phyloP scores from a whole-genome alignment of 768 basidiomycete species.

The Tulasnella sp. region DNA sequence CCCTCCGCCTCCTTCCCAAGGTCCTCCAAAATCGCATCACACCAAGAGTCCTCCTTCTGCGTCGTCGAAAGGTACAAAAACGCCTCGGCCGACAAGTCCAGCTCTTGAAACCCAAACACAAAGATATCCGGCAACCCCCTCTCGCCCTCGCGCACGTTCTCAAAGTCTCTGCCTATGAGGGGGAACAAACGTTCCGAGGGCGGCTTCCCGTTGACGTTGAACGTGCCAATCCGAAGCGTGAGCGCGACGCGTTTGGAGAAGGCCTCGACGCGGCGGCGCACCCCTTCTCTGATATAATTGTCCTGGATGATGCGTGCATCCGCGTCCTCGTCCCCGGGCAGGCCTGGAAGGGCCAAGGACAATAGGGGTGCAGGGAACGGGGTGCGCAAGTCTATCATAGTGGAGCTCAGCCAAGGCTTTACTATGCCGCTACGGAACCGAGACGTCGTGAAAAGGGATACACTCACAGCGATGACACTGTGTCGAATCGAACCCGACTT shows the following conservation, averaged over 20 bases:
- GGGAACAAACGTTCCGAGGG: slow-evolving; percentile 59
- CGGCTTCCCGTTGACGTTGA: slow-evolving; percentile 71
- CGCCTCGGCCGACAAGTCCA: slow-evolving; percentile 68
- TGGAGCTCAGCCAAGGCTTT: background rate
- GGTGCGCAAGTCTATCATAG: background rate
- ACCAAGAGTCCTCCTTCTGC: slow-evolving; percentile 59
- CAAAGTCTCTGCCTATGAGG: slow-evolving; percentile 39
- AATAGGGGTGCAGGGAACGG: slow-evolving; percentile 24
- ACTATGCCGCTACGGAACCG: background rate
- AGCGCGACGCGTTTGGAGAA: slow-evolving; percentile 15
- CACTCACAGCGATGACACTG: slow-evolving; percentile 7
- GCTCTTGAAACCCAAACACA: slow-evolving; percentile 69
- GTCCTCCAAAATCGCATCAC: slow-evolving; percentile 47
- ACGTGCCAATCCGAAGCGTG: slow-evolving; percentile 55
- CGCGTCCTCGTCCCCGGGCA: slow-evolving; percentile 43
- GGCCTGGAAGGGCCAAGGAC: slow-evolving; percentile 49
- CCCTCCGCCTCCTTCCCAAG: slow-evolving; percentile 50
- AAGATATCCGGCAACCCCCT: slow-evolving; percentile 47
- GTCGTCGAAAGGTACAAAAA: slow-evolving; percentile 48
- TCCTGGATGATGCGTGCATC: slow-evolving; percentile 51
- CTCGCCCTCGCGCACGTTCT: background rate
- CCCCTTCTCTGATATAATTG: slow-evolving; percentile 43
- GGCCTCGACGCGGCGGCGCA: slow-evolving; percentile 17
- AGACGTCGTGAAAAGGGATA: background rate
- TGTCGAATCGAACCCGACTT: background rate